Percentiles rank a stretch among this genome's conserved stretches.
Evolutionary conservation across 768 basidiomycete species (phyloP).

Genomic region (Russula compacta): DNA sequence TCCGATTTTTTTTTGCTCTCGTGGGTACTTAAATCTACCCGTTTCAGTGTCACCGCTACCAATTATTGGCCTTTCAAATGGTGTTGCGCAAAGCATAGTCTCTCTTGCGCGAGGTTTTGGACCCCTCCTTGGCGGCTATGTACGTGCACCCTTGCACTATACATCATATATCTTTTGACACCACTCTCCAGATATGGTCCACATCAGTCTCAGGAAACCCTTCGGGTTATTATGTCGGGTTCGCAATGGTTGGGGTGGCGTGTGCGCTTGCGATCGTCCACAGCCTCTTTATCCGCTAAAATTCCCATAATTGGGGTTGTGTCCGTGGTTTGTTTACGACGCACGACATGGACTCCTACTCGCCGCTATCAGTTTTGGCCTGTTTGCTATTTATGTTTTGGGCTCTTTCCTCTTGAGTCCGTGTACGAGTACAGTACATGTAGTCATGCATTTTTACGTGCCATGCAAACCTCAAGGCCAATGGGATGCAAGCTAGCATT

Average conservation of each 20-base stretch:
- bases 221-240: conserved; percentile 13
- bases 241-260: conserved; percentile 3
- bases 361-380: neutral
- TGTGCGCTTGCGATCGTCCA: conserved; percentile 6
- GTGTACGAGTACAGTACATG: neutral
- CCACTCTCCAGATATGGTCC: conserved; percentile 16
- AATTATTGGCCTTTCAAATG: conserved; percentile 87
- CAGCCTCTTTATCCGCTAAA: conserved; percentile 10
- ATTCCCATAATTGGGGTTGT: neutral
- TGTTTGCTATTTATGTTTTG: neutral
- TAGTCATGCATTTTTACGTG: neutral
- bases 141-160: conserved; percentile 25
- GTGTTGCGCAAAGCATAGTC: conserved; percentile 91
- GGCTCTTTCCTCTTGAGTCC: no score
- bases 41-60: conserved; percentile 78
- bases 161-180: neutral
- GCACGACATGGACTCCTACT: neutral
- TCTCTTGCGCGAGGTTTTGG: conserved; percentile 88
- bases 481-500: no score
- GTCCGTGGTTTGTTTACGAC: neutral
- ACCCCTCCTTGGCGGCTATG: conserved; percentile 77
- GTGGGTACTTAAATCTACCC: conserved; percentile 2
- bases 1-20: neutral
- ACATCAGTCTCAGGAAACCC: conserved; percentile 10
- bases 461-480: no score